Base-by-base conservation (phyloP, 192 early-diverging fungal species). In the Coemansia sp. region DNA sequence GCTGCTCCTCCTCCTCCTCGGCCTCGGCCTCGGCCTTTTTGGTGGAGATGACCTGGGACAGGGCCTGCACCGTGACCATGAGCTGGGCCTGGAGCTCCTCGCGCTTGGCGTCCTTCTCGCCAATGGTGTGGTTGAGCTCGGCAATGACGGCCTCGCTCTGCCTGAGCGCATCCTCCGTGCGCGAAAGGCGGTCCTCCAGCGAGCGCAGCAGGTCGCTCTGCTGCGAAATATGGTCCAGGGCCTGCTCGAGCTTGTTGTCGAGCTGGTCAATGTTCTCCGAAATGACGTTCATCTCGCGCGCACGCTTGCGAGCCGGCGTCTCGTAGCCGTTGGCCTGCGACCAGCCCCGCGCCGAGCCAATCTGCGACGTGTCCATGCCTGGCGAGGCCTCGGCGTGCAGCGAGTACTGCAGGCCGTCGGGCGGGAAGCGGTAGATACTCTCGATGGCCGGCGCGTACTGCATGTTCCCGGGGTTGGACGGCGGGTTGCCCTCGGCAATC, bases 401-500 rank as follows among this genome's bases (percentile, higher is more conserved):
- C 14, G 40, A 43, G 47, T 51, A 67, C n/a, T 49, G 51, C 21
- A 61, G 44, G 42, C 47, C 41, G 28, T 75, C 71, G 17, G 71
- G 71, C 26, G 64, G 65, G 56, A 75, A 75, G 36, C 60, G 59
- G 55, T 75, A 75, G 45, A 75, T 75, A 40, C 43, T 36, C 56
- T 75, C 71, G 26, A 75, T 75, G 9, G 65, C 54, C 26, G 30
- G 26, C 10, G 71, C 64, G 40, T 67, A 75, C 60, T 66, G 71
- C 50, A 67, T 35, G 36, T 58, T 64, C 19, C 36, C 55, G 27
- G 52, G 64, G 43, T 42, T 47, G 8, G 47, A 30, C 7, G 59
- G 58, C 32, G 64, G 59, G 45, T 74, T 60, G 39, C 64, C 64
- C n/a, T 74, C 70, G 44, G 81, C 82, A 36, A 84, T 68, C n/a